phyloP scores from a whole-genome alignment of 108 stramenopile genomes.

The Conticribra guillardii region DNA sequence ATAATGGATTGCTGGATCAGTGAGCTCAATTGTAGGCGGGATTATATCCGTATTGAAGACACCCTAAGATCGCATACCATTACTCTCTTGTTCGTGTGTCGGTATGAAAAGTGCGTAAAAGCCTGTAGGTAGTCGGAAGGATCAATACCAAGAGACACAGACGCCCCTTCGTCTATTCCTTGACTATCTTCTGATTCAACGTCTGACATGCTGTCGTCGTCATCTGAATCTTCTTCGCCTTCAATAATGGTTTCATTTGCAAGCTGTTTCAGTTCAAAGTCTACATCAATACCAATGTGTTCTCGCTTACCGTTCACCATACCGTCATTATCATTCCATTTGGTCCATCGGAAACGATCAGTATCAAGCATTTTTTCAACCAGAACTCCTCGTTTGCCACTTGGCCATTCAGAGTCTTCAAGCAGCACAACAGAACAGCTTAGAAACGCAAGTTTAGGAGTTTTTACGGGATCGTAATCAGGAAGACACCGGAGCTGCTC shows the following conservation, averaged over 20 bases:
- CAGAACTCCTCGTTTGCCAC: constrained; percentile 45
- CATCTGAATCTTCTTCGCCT: constrained; percentile 54
- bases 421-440: constrained; percentile 59
- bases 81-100: constrained; percentile 44
- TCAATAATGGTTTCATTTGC: constrained; percentile 25
- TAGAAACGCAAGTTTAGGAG: constrained; percentile 49
- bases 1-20: constrained; percentile 71
- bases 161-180: neutral
- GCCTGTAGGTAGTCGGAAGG: constrained; percentile 61
- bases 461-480: constrained; percentile 24
- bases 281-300: constrained; percentile 45
- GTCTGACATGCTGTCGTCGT: constrained; percentile 36
- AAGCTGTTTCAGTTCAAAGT: constrained; percentile 37
- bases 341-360: constrained; percentile 53
- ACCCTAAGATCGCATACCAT: constrained; percentile 73
- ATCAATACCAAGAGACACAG: constrained; percentile 8
- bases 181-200: constrained; percentile 21
- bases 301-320: constrained; percentile 24
- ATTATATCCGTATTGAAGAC: constrained; percentile 57
- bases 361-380: constrained; percentile 66
- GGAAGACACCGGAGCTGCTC: constrained; percentile 40
- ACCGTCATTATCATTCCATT: constrained; percentile 68
- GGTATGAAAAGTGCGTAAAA: constrained; percentile 64
- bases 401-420: constrained; percentile 41
- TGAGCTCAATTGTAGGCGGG: constrained; percentile 64